These are phyloP conservation scores for Saraca asoca DNA, from an alignment of 331 rosid species.

Conservation along the genomic window DNA sequence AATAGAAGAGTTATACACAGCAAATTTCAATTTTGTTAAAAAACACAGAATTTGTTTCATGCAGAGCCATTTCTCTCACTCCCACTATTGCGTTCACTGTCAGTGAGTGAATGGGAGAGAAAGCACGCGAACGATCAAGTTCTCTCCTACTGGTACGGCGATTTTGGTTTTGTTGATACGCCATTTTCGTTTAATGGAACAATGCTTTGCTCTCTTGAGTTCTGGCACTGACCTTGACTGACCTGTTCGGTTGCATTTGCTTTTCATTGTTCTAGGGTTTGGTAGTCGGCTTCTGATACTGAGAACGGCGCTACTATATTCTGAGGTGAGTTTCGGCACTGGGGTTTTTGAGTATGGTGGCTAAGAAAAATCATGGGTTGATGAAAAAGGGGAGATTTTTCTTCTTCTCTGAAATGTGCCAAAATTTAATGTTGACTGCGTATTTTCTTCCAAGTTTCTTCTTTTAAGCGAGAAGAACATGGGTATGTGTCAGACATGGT, in stretches of 20 bases:
- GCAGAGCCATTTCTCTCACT: slow-evolving; percentile 5
- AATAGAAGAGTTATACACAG: neutral
- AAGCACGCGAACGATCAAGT: neutral
- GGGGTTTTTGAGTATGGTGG: neutral
- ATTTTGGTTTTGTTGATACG: neutral
- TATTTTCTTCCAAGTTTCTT: neutral
- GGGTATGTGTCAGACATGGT: neutral
- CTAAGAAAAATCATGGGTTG: neutral
- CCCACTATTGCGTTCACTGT: neutral
- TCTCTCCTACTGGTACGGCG: slow-evolving; percentile 8
- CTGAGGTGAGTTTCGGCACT: slow-evolving; percentile 17
- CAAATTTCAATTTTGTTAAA: neutral
- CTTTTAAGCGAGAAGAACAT: neutral
- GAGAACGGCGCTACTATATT: neutral
- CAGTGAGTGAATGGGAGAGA: no score
- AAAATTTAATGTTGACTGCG: slow-evolving; percentile 2
- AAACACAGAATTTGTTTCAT: slow-evolving; percentile 8
- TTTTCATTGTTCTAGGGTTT: slow-evolving; percentile 39
- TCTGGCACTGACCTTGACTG: slow-evolving; percentile 1
- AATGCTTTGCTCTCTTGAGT: neutral
- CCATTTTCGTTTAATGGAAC: slow-evolving; percentile 39
- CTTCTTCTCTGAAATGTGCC: neutral
- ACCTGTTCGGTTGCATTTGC: neutral
- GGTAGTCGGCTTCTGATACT: neutral
- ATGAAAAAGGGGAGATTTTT: neutral